A percentile compares a stretch with the other conserved stretches of the same genome.
Evolutionary conservation across 2,329 filamentous ascomycete genomes (phyloP).

Genomic region (Diaporthe citrichinensis): DNA sequence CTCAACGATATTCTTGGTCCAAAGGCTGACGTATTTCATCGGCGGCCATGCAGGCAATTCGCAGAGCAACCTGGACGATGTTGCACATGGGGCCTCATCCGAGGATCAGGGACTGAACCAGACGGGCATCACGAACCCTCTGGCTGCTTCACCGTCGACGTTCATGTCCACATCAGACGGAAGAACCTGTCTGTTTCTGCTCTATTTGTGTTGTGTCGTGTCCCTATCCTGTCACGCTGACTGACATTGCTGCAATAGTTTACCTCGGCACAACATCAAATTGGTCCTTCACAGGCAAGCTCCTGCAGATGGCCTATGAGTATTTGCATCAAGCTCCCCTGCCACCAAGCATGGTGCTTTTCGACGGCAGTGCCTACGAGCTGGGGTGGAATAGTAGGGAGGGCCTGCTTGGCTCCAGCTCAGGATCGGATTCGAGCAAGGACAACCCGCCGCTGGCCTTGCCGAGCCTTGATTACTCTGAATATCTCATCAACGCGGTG

Average conservation of each 20-base stretch:
- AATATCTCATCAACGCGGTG: constrained; percentile 68
- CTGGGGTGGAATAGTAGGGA: constrained; percentile 64
- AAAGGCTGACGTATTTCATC: background rate
- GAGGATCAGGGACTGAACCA: constrained; percentile 29
- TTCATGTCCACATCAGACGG: constrained; percentile 59
- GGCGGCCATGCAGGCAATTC: background rate
- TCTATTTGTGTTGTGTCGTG: no score
- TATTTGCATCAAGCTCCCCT: constrained; percentile 58
- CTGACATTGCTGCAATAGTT: constrained; percentile 49
- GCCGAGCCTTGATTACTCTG: constrained; percentile 64
- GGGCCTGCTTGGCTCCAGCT: background rate
- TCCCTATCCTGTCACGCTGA: background rate
- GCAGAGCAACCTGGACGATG: background rate
- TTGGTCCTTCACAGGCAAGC: constrained; percentile 66
- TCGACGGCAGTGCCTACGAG: constrained; percentile 66
- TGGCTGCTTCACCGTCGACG: constrained; percentile 56
- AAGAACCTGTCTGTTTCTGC: constrained; percentile 56
- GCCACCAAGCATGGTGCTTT: constrained; percentile 60
- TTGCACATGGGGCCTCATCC: background rate
- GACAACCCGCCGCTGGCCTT: constrained; percentile 45
- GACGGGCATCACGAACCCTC: constrained; percentile 55
- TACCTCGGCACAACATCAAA: constrained; percentile 70
- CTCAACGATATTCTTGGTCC: background rate
- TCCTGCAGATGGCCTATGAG: constrained; percentile 64
- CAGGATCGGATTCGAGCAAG: background rate